Conservation (phyloP, 306 rosid genomes). For the Trifolium subterraneum region DNA sequence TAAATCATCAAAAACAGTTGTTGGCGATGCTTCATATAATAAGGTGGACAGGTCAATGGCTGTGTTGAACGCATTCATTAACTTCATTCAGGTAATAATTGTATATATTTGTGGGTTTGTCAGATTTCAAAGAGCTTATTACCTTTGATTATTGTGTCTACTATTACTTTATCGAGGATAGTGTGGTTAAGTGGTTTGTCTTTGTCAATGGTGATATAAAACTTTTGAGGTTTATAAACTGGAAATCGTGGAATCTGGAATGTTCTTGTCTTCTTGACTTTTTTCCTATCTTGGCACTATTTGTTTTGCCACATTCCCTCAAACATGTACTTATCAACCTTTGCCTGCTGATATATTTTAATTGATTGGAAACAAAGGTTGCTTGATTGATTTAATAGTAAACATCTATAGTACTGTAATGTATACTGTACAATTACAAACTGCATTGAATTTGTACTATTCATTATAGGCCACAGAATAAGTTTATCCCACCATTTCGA, state of each 20-base stretch:
- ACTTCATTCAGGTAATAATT: conserved; percentile 76
- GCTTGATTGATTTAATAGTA: conserved; percentile 20
- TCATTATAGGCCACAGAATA: background rate
- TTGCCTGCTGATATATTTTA: background rate
- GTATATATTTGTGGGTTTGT: conserved; percentile 18
- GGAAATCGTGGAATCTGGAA: conserved; percentile 14
- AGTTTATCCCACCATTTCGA: conserved; percentile 1
- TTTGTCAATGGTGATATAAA: conserved; percentile 13
- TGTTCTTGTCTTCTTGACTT: background rate
- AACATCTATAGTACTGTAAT: conserved; percentile 3
- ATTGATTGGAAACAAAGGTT: background rate
- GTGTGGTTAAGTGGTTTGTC: conserved; percentile 11
- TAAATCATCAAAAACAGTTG: conserved; percentile 55
- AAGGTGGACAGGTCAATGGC: conserved; percentile 85
- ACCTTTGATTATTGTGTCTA: conserved; percentile 26
- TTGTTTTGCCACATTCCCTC: conserved; percentile 16
- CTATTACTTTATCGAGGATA: conserved; percentile 24
- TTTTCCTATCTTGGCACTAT: conserved; percentile 12
- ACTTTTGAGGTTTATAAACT: conserved; percentile 34
- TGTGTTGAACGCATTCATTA: conserved; percentile 67
- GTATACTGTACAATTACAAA: background rate
- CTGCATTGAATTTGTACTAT: background rate
- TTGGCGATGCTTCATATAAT: conserved; percentile 69
- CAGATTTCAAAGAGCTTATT: background rate
- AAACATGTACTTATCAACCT: conserved; percentile 11